These are phyloP conservation scores for Fusarium temperatum DNA, from an alignment of 2,329 filamentous ascomycete genomes.

Conservation along the genomic window DNA sequence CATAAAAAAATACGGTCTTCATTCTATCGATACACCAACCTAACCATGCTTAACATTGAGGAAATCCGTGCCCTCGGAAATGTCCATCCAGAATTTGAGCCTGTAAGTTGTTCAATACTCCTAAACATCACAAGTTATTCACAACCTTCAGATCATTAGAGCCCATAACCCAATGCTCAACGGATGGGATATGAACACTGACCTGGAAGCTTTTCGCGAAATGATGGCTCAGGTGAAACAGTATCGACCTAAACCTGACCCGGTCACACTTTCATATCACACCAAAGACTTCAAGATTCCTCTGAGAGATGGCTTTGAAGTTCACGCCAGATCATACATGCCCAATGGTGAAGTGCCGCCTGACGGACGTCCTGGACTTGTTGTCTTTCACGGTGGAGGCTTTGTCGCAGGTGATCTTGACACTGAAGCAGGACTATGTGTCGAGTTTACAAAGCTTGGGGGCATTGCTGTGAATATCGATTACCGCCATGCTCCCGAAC, in stretches of 20 bases:
- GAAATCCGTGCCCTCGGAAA: slow-evolving; percentile 36
- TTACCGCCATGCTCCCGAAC: slow-evolving; percentile 44
- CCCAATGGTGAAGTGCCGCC: slow-evolving; percentile 13
- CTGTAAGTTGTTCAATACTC: not conserved
- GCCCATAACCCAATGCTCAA: slow-evolving; percentile 29
- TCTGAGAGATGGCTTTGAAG: slow-evolving; percentile 30
- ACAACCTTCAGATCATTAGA: slow-evolving; percentile 11
- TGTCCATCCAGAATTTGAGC: slow-evolving; percentile 30
- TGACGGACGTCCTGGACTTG: slow-evolving; percentile 35
- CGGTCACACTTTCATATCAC: slow-evolving; percentile 18
- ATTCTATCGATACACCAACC: not conserved
- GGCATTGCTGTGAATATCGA: slow-evolving; percentile 41
- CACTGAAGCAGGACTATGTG: slow-evolving; percentile 38
- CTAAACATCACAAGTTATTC: not conserved
- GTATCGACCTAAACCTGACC: slow-evolving; percentile 16
- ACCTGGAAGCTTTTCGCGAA: slow-evolving; percentile 32
- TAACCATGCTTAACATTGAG: slow-evolving; percentile 40
- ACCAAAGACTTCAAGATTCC: slow-evolving; percentile 38
- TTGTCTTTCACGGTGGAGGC: slow-evolving; percentile 44
- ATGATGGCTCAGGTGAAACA: slow-evolving; percentile 29
- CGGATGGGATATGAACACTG: slow-evolving; percentile 36
- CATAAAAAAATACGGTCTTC: not conserved
- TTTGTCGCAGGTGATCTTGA: slow-evolving; percentile 42
- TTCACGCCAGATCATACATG: slow-evolving; percentile 36
- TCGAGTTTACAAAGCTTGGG: slow-evolving; percentile 38